A percentile compares a stretch with the other conserved stretches of the same genome.
These are phyloP conservation scores for Phalaenopsis aphrodite DNA, from an alignment of 106 monocot genomes.

Conservation along the genomic window DNA sequence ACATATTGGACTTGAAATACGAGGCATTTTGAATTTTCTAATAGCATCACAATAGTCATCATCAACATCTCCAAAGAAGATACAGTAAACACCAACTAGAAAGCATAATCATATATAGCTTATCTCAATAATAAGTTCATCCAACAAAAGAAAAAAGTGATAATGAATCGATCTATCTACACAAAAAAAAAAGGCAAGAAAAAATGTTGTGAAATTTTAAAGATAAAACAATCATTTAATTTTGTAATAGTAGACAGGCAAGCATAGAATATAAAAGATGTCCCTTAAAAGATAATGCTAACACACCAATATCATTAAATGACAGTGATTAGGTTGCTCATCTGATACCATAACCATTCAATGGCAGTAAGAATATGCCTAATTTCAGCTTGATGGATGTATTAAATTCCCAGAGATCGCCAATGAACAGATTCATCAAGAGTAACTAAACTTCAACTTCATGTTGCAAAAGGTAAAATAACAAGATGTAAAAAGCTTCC, in stretches of 20 bases:
- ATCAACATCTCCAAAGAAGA: neutral
- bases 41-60: neutral
- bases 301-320: neutral
- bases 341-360: neutral
- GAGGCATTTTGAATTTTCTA: neutral
- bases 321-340: neutral
- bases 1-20: neutral
- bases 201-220: neutral
- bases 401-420: neutral
- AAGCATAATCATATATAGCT: neutral
- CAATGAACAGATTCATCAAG: neutral
- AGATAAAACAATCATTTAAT: neutral
- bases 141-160: too few species aligned
- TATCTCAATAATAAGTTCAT: neutral
- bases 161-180: neutral
- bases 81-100: neutral
- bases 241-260: neutral
- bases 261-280: neutral
- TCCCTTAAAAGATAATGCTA: neutral
- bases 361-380: neutral
- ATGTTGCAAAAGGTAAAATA: neutral
- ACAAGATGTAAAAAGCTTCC: neutral
- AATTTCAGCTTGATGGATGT: neutral
- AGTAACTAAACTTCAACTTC: neutral
- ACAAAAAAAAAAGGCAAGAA: neutral